Conservation (phyloP, 2,329 filamentous ascomycete genomes). For the Ceratocystis papillata region DNA sequence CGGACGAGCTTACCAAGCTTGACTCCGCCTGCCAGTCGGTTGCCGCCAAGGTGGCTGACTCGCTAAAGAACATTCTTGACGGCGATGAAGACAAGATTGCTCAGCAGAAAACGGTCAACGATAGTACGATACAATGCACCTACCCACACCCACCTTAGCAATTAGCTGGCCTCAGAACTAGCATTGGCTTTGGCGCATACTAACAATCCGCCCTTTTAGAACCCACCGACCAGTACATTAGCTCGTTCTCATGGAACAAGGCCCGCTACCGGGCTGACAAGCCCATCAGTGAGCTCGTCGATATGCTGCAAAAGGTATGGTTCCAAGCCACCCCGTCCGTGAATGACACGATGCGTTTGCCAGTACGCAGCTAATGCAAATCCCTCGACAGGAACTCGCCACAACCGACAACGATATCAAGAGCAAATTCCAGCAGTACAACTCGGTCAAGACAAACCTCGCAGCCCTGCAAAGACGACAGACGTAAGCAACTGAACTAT, state of each 20-base stretch:
- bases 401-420: constrained; percentile 96
- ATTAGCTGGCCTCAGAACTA: constrained; percentile 7
- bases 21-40: constrained; percentile 68
- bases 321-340: background rate
- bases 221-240: constrained; percentile 88
- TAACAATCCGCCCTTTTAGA: constrained; percentile 42
- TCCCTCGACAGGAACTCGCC: constrained; percentile 56
- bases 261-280: constrained; percentile 94
- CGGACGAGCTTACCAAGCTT: constrained; percentile 86
- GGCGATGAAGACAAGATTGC: constrained; percentile 72
- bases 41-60: constrained; percentile 79
- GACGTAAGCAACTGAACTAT: constrained; percentile 47
- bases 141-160: background rate
- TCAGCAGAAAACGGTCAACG: constrained; percentile 86
- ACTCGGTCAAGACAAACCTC: constrained; percentile 75
- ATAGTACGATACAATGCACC: constrained; percentile 52
- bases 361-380: background rate
- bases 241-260: constrained; percentile 90
- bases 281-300: constrained; percentile 74
- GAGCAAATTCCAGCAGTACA: constrained; percentile 88
- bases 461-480: constrained; percentile 74
- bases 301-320: constrained; percentile 71
- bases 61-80: constrained; percentile 69
- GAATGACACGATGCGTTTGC: background rate
- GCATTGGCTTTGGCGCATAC: background rate